Percentiles rank a stretch among this genome's conserved stretches.
These are phyloP conservation scores for Ceratocystis alfenasii DNA, from an alignment of 2,329 filamentous ascomycete species.

Conservation along the genomic window DNA sequence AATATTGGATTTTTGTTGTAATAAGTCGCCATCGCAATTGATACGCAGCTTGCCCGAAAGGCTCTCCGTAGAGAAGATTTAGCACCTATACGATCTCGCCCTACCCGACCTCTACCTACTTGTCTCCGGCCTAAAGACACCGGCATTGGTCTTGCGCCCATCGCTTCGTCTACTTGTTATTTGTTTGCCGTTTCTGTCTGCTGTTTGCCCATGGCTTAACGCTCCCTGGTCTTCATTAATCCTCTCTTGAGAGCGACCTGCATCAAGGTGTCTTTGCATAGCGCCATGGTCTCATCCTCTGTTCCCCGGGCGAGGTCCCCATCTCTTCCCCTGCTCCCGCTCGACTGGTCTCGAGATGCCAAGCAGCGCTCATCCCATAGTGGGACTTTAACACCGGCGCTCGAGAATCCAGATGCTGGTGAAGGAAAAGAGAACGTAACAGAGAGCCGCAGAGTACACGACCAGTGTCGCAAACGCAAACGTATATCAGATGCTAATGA, in stretches of 20 bases:
- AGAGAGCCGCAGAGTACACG: background rate
- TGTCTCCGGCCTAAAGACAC: background rate
- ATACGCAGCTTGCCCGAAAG: too few relatives aligned
- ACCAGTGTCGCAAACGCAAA: conserved; percentile 18
- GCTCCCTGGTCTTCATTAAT: background rate
- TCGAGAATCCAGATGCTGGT: conserved; percentile 7
- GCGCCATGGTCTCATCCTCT: conserved; percentile 7
- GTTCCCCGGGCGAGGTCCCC: conserved; percentile 14
- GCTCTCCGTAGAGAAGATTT: too few relatives aligned
- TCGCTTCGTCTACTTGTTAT: background rate
- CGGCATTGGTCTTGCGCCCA: background rate
- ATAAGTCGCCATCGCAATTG: too few relatives aligned
- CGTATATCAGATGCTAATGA: conserved; percentile 18
- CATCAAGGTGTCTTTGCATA: background rate
- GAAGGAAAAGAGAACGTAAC: conserved; percentile 9
- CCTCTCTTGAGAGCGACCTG: background rate
- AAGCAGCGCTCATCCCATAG: conserved; percentile 12
- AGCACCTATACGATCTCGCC: too few relatives aligned
- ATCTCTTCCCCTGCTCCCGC: conserved; percentile 16
- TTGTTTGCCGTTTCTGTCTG: background rate
- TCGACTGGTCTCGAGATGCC: background rate
- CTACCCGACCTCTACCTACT: too few relatives aligned
- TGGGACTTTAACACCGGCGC: conserved; percentile 11
- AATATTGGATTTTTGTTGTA: too few relatives aligned
- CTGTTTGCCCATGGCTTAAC: conserved; percentile 1